Percentiles rank a stretch among this genome's conserved stretches.
Evolutionary conservation across 225 moss, liverwort and hornwort species (phyloP).

Genomic region (Bryoerythrophyllum caledonicum): DNA sequence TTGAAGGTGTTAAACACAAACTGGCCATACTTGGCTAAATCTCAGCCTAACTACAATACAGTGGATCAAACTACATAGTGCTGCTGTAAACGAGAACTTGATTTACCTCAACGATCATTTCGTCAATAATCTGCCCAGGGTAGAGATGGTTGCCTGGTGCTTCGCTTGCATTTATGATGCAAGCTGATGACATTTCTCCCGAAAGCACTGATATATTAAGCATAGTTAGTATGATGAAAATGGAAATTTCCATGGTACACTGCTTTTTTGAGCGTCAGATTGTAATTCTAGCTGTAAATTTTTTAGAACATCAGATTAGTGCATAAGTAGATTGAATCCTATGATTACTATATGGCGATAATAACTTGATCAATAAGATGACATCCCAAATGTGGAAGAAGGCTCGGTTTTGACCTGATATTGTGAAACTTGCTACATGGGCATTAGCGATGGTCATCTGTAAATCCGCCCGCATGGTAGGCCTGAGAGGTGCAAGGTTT

Average conservation of each 20-base stretch:
- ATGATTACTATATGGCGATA: not conserved
- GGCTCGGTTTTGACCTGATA: conserved; percentile 28
- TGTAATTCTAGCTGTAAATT: not conserved
- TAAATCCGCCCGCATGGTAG: conserved; percentile 29
- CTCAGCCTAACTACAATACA: not conserved
- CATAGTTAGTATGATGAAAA: not conserved
- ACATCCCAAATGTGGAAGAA: conserved; percentile 11
- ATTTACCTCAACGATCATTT: conserved; percentile 34
- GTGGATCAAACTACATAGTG: not conserved
- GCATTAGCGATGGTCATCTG: conserved; percentile 17
- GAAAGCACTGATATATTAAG: conserved; percentile 28
- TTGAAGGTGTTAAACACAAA: no score
- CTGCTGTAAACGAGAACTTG: not conserved
- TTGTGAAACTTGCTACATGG: conserved; percentile 7
- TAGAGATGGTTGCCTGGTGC: conserved; percentile 19
- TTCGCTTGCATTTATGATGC: conserved; percentile 23
- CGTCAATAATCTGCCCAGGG: conserved; percentile 41
- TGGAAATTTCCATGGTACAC: not conserved
- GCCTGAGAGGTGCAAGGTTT: conserved; percentile 25
- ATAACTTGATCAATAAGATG: not conserved
- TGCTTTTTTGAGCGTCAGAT: not conserved
- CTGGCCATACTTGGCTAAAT: not conserved
- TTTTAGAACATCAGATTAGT: not conserved
- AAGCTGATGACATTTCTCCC: conserved; percentile 24
- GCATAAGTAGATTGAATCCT: not conserved